These are phyloP conservation scores for Suhomyces pyralidae DNA, from an alignment of 805 yeast genomes.

Conservation along the genomic window DNA sequence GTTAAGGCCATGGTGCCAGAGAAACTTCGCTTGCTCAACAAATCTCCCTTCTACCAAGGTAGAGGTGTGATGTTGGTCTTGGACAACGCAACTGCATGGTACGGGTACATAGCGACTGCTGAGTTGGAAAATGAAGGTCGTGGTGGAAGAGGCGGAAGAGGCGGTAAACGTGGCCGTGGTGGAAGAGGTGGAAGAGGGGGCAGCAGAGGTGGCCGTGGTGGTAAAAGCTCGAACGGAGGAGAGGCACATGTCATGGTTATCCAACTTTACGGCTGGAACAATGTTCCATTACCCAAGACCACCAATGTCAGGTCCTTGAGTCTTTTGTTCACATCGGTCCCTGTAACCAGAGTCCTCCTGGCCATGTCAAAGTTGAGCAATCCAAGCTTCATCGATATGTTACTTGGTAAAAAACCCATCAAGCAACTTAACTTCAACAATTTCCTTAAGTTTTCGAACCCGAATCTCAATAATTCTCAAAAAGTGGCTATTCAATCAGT, in stretches of 20 bases:
- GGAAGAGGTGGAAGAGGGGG: conserved; percentile 2
- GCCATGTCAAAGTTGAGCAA: conserved; percentile 63
- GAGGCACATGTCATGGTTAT: conserved; percentile 42
- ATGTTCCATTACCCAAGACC: conserved; percentile 44
- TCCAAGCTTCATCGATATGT: conserved; percentile 49
- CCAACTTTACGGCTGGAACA: conserved; percentile 59
- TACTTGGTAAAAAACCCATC: conserved; percentile 54
- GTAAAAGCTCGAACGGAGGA: neutral
- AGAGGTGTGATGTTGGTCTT: conserved; percentile 58
- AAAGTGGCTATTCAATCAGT: conserved; percentile 55
- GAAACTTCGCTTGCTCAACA: conserved; percentile 49
- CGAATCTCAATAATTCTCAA: conserved; percentile 57
- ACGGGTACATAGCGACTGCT: conserved; percentile 50
- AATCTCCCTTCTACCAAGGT: conserved; percentile 55
- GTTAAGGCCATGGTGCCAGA: conserved; percentile 50
- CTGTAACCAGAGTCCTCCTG: conserved; percentile 58
- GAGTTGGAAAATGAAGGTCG: conserved; percentile 15
- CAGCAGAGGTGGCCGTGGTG: conserved; percentile 9
- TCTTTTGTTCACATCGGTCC: conserved; percentile 60
- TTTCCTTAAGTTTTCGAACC: conserved; percentile 46
- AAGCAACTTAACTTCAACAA: conserved; percentile 57
- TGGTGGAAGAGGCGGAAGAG: conserved; percentile 1
- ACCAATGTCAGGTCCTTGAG: conserved; percentile 35
- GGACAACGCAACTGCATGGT: conserved; percentile 55
- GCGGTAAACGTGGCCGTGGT: conserved; percentile 7